Base-by-base conservation (phyloP, 257 asterid species). In the Schizonepeta tenuifolia region DNA sequence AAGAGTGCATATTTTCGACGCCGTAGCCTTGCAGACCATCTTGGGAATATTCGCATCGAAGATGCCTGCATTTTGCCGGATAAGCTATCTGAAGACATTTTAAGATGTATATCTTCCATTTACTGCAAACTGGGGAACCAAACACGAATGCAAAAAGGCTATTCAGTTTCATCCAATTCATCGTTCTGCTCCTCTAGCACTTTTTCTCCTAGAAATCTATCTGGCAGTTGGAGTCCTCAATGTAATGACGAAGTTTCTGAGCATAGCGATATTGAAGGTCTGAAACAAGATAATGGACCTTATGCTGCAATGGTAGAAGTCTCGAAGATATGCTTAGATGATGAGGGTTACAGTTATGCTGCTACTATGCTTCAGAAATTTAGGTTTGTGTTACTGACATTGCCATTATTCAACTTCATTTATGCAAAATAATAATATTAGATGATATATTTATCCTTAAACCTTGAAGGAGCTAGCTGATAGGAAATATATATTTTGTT, bases 221-320 rank as follows among this genome's bases (percentile, higher is more conserved):
- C 96, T 57, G 93, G 89, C 53, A 87, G 86, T 75, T 92, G 89
- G 95, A 93, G 98, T 74, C 92, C 92, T 65, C 94, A 74, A 67
- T 82, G 81, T 61, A 82, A 73, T 64, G 89, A 89, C 58, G 95
- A 88, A 58, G 76, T 63, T 54, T 74, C 67, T 9, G 86, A 78
- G 65, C 65, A 46, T n/a, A 47, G 66, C n/a, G 67, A 84, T 62
- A 71, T 76, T 64, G 91, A 83, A 67, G 73, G 78, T 56, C 70
- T 74, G n/a, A 82, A 83, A 80, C 88, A 78, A 67, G 92, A 78
- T 15, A 62, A 59, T 44, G 82, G 78, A 51, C 84, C 94, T 15
- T 83, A 84, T 69, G 71, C 80, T 67, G 83, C 73, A 46, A 76
- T 81, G 82, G 69, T 87, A 20, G 88, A 90, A 79, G 86, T 93